phyloP scores from a whole-genome alignment of 768 basidiomycete genomes.

The Podaxis sp. region DNA sequence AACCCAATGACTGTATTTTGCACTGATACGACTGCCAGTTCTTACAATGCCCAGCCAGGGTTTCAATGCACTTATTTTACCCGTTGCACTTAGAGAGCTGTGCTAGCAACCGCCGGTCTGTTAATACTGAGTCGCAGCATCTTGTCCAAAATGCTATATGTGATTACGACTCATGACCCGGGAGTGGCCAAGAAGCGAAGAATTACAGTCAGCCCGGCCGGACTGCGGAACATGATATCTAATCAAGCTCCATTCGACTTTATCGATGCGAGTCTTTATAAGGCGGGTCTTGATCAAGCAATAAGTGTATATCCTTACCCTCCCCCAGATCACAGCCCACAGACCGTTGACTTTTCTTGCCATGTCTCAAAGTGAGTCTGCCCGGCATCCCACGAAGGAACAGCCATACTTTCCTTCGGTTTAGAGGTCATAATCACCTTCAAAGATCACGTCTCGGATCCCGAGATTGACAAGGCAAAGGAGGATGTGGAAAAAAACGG shows the following conservation, averaged over 20 bases:
- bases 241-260: not conserved
- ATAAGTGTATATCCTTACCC: not conserved
- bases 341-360: not conserved
- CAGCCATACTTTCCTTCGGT: not conserved
- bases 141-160: no score
- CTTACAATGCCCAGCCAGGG: no score
- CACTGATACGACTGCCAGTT: no score
- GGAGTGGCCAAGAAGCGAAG: not conserved
- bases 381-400: not conserved
- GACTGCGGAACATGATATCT: not conserved
- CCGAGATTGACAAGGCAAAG: not conserved
- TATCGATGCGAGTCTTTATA: not conserved
- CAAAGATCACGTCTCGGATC: not conserved
- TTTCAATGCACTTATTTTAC: no score
- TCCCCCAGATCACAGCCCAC: not conserved
- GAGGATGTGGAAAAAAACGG: not conserved
- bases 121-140: no score
- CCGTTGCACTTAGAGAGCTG: no score
- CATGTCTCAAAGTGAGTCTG: not conserved
- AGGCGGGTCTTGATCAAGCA: not conserved
- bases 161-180: not conserved
- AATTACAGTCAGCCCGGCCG: not conserved
- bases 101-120: no score
- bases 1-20: not conserved
- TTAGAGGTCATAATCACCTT: conserved; percentile 6